These are phyloP conservation scores for Ophiosphaerella narmari DNA, from an alignment of 2,329 filamentous ascomycete genomes.

Conservation along the genomic window DNA sequence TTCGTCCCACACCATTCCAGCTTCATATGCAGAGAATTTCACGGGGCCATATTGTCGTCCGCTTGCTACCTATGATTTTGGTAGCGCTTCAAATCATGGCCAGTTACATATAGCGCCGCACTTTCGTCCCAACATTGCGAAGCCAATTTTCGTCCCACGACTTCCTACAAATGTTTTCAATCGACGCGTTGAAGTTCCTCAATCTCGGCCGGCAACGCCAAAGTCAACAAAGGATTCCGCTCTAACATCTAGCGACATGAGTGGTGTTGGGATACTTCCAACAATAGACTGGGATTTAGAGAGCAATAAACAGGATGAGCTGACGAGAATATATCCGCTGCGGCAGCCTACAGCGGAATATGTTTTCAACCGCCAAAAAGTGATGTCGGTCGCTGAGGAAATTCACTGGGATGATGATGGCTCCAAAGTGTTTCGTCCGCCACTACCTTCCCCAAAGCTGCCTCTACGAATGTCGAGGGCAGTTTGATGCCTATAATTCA, in stretches of 20 bases:
- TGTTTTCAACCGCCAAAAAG: conserved; percentile 31
- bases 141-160: conserved; percentile 11
- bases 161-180: conserved; percentile 32
- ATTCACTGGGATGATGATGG: conserved; percentile 24
- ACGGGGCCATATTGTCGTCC: conserved; percentile 29
- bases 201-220: conserved; percentile 12
- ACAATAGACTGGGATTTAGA: conserved; percentile 30
- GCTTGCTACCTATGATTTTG: conserved; percentile 34
- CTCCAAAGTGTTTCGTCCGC: conserved; percentile 29
- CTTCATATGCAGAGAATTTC: neutral
- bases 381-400: conserved; percentile 33
- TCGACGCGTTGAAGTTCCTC: conserved; percentile 23
- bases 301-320: conserved; percentile 11
- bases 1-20: conserved; percentile 3
- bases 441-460: conserved; percentile 21
- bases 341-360: conserved; percentile 29
- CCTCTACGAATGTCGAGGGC: conserved; percentile 10
- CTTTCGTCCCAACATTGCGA: conserved; percentile 22
- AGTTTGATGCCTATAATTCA: conserved; percentile 6
- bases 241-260: conserved; percentile 14
- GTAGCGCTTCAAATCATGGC: conserved; percentile 24
- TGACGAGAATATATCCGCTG: conserved; percentile 11
- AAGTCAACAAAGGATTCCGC: conserved; percentile 12
- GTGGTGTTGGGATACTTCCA: conserved; percentile 25
- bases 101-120: conserved; percentile 23